These are phyloP conservation scores for Pyrus betulifolia DNA, from an alignment of 306 rosid genomes.

Conservation along the genomic window DNA sequence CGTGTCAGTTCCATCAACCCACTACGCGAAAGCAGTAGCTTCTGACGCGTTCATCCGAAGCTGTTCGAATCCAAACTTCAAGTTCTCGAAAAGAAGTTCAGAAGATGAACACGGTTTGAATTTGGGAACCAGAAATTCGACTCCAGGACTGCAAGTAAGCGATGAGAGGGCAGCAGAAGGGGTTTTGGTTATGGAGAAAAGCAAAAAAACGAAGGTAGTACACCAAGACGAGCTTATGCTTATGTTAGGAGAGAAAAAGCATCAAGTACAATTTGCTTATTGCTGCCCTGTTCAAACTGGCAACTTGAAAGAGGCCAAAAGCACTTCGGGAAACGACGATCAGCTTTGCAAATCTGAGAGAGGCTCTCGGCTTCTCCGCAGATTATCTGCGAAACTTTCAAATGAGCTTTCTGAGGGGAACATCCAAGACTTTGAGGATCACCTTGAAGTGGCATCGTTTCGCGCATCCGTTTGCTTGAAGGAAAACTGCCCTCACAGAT, in stretches of 20 bases:
- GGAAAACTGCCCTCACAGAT: slow-evolving; percentile 39
- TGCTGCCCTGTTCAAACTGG: slow-evolving; percentile 28
- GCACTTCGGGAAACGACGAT: background rate
- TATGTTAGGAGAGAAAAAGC: slow-evolving; percentile 51
- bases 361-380: slow-evolving; percentile 22
- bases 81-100: slow-evolving; percentile 42
- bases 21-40: slow-evolving; percentile 44
- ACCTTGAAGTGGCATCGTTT: slow-evolving; percentile 42
- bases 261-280: slow-evolving; percentile 31
- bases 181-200: slow-evolving; percentile 49
- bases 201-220: slow-evolving; percentile 43
- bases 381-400: slow-evolving; percentile 25
- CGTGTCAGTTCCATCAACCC: slow-evolving; percentile 47
- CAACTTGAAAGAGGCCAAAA: slow-evolving; percentile 17
- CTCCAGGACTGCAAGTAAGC: slow-evolving; percentile 38
- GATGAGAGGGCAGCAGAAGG: slow-evolving; percentile 77
- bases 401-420: slow-evolving; percentile 26
- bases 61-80: slow-evolving; percentile 64
- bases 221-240: slow-evolving; percentile 63
- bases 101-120: slow-evolving; percentile 13
- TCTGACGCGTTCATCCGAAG: slow-evolving; percentile 40
- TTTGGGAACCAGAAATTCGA: slow-evolving; percentile 8
- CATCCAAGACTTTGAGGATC: slow-evolving; percentile 31
- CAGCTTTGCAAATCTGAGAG: background rate
- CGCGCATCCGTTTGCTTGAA: slow-evolving; percentile 32